Base-by-base conservation (phyloP, 2,329 filamentous ascomycete species). In the Fusarium decemcellulare region DNA sequence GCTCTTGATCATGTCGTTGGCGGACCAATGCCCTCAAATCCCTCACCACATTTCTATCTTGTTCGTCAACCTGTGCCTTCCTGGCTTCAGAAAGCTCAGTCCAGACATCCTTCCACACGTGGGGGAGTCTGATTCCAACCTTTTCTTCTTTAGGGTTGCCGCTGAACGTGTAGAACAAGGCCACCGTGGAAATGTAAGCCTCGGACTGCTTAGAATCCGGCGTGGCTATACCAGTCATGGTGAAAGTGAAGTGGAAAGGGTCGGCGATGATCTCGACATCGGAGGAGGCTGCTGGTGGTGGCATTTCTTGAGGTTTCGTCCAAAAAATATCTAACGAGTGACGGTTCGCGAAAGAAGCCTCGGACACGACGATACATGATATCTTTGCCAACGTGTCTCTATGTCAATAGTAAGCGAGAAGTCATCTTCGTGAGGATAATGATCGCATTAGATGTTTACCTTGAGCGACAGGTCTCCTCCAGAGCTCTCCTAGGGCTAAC, bases 121-220 rank as follows among this genome's bases (percentile, higher is more conserved):
- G 85, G 5, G 95, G 93, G 15, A 99, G 83, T 53, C 93, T 88
- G 67, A 97, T 78, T 63, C 91, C 92, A 3, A 93, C 88, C 77
- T 97, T 98, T 68, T 97, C 94, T 75, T 98, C 95, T 72, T 93
- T 96, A 0, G 88, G 81, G 15, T 90, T 93, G n/a, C 88, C 87
- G 2, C 90, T 89, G 69, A 94, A 97, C 1, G 97, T 85, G 42
- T 93, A 86, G 77, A 97, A 98, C 2, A 99, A 82, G 2, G 92
- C 93, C 12, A 89, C 86, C 0, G 94, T 97, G 7, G 94, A 93
- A 43, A 96, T 87, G 72, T 91, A 98, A 2, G 91, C 91, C 78
- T 98, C 95, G 7, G 96, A 97, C 77, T 99, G 95, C 68, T 91
- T 90, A 12, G 85, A 72, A 56, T 94, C 92, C 0, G 94, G 89